phyloP scores from a whole-genome alignment of 1,284 basidiomycete genomes.

The Heterobasidion annosum region DNA sequence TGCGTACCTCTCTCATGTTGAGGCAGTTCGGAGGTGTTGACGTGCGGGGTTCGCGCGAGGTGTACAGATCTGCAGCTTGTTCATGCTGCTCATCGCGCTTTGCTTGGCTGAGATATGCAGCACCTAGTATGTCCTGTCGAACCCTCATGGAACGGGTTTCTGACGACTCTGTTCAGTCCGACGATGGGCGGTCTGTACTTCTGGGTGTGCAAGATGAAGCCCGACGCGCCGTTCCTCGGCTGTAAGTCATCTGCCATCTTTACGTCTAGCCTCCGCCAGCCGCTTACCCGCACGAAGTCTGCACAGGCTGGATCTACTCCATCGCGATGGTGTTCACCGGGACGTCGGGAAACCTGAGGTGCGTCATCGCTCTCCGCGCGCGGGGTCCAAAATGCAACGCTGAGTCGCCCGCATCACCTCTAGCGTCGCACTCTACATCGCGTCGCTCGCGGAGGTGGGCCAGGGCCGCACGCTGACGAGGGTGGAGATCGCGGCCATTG shows the following conservation, averaged over 20 bases:
- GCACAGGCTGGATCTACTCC: slow-evolving; percentile 53
- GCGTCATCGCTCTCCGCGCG: background rate
- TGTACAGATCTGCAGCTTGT: slow-evolving; percentile 45
- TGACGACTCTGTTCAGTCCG: slow-evolving; percentile 23
- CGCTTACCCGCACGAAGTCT: slow-evolving; percentile 21
- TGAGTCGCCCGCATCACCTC: background rate
- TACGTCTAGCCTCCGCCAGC: background rate
- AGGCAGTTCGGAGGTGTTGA: background rate
- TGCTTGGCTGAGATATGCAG: slow-evolving; percentile 54
- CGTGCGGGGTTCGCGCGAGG: background rate
- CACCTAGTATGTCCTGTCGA: slow-evolving; percentile 34
- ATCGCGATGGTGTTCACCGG: slow-evolving; percentile 55
- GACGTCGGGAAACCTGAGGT: slow-evolving; percentile 52
- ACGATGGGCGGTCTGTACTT: slow-evolving; percentile 54
- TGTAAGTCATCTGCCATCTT: slow-evolving; percentile 27
- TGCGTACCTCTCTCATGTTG: slow-evolving; percentile 17
- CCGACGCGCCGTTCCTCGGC: slow-evolving; percentile 42
- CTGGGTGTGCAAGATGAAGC: slow-evolving; percentile 60
- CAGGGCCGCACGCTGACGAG: slow-evolving; percentile 34
- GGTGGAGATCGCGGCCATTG: slow-evolving; percentile 43
- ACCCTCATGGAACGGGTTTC: background rate
- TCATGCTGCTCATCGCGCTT: slow-evolving; percentile 50
- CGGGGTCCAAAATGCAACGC: no score
- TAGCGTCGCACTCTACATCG: slow-evolving; percentile 45
- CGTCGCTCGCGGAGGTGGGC: slow-evolving; percentile 44